A percentile compares a stretch with the other conserved stretches of the same genome.
These are phyloP conservation scores for Paecilomyces formosus DNA, from an alignment of 2,329 filamentous ascomycete species.

Conservation along the genomic window DNA sequence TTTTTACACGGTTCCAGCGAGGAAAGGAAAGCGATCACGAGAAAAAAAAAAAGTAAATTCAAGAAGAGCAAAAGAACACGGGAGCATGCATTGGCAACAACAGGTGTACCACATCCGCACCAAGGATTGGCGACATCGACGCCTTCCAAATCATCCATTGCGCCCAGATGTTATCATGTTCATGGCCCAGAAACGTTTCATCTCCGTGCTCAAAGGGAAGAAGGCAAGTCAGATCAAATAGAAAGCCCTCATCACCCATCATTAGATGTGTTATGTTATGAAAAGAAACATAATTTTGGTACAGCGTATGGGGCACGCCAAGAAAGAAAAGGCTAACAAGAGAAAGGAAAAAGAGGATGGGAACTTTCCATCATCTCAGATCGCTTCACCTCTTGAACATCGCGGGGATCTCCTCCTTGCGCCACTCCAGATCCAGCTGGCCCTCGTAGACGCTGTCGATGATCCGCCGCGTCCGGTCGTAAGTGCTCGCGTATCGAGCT, in stretches of 20 bases:
- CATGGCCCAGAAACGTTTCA: not conserved
- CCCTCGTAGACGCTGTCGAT: conserved; percentile 39
- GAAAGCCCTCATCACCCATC: not conserved
- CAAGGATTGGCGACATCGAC: not conserved
- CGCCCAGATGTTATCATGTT: not conserved
- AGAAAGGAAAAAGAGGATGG: not conserved
- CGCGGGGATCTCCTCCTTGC: conserved; percentile 35
- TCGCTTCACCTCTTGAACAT: conserved; percentile 34
- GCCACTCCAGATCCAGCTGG: conserved; percentile 41
- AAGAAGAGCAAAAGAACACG: not conserved
- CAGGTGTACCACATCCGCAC: not conserved
- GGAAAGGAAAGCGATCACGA: not conserved
- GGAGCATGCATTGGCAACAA: not conserved
- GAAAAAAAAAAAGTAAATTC: not conserved
- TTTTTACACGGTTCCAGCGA: too few relatives aligned
- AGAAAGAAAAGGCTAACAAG: not conserved
- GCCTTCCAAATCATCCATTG: not conserved
- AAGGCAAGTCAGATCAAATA: not conserved
- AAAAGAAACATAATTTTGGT: not conserved
- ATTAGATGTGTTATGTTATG: not conserved
- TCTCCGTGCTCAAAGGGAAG: not conserved
- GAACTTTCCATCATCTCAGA: not conserved
- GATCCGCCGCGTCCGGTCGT: conserved; percentile 43
- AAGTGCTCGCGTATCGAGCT: conserved; percentile 45
- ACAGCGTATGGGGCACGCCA: not conserved